Evolutionary conservation across 169 alveolate species (phyloP).

Genomic region (Pseudocohnilembus persalinus): DNA sequence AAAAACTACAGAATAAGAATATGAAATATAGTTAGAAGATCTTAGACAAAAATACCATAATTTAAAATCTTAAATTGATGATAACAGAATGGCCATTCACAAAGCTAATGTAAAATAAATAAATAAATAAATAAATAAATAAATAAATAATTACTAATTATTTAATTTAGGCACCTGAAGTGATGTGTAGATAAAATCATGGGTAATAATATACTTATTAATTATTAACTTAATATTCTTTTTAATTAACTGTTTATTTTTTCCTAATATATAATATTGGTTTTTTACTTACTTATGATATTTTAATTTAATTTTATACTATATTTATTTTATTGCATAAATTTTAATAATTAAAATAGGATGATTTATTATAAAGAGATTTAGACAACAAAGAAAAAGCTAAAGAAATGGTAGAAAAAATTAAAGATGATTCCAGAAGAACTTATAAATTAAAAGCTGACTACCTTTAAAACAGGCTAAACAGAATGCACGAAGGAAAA

Average conservation of each 20-base stretch:
- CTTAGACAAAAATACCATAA: neutral
- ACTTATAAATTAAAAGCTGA: slow-evolving; percentile 1
- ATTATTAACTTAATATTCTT: no score
- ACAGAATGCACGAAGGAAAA: neutral
- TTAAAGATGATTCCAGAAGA: slow-evolving; percentile 3
- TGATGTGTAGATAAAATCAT: no score
- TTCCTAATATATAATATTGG: no score
- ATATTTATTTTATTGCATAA: neutral
- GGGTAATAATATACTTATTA: no score
- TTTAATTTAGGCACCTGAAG: no score
- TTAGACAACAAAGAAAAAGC: slow-evolving; percentile 11
- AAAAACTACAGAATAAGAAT: slow-evolving; percentile 4
- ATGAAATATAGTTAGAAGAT: slow-evolving; percentile 6
- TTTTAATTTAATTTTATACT: no score
- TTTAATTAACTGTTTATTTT: no score
- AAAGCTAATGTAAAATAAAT: no score
- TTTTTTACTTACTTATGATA: no score
- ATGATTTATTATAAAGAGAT: slow-evolving; percentile 4
- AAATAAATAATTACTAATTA: no score
- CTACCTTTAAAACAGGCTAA: slow-evolving; percentile 1
- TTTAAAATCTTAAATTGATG: neutral
- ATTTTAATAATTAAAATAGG: neutral
- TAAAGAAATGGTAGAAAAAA: slow-evolving; percentile 16
- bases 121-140: no score
- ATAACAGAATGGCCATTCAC: slow-evolving; percentile 3